Base-by-base conservation (phyloP, 371 early-diverging fungal species). In the Rhizopus sp. region DNA sequence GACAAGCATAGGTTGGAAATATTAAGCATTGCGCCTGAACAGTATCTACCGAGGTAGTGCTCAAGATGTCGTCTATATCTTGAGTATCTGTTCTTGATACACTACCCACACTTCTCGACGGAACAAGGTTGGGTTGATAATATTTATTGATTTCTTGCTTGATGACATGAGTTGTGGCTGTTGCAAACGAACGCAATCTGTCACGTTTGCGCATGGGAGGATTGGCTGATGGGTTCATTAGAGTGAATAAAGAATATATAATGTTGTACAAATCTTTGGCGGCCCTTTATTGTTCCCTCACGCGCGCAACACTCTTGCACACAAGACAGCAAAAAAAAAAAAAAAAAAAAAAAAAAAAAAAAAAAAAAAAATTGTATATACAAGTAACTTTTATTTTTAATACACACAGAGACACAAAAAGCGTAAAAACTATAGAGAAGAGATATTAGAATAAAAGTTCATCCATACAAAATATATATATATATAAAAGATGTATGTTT, bases 1-100 rank as follows among this genome's bases (percentile, higher is more conserved):
- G 59, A 46, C 56, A 53, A 17, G 72, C 74, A 56, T 77, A 77
- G 12, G 74, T 71, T 10, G 77, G 77, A 41, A 73, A 73, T 0
- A 77, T 35, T 54, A 77, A 65, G 39, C 77, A 77, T 17, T 77
- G 70, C 5, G 72, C 66, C 10, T 71, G 69, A 12, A 63, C 51
- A 7, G 44, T 49, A 30, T 72, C 72, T 13, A 59, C 57, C 16
- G 53, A 33, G 10, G 46, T 15, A 34, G 42, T 55, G 34, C 52
- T 45, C 16, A 68, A 40, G 38, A 70, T 59, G 5, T 65, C 68
- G 29, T 69, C 54, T 33, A 72, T 55, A 35, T 63, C 45, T 48
- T 69, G 37, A 35, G 67, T 52, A 16, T 65, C 60, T 35, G 60
- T 53, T 33, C 65, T 55, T 29, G 55, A 37, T 5, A 62, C 35